These are phyloP conservation scores for Trichoderma harzianum DNA, from an alignment of 2,329 filamentous ascomycete genomes.

Conservation along the genomic window DNA sequence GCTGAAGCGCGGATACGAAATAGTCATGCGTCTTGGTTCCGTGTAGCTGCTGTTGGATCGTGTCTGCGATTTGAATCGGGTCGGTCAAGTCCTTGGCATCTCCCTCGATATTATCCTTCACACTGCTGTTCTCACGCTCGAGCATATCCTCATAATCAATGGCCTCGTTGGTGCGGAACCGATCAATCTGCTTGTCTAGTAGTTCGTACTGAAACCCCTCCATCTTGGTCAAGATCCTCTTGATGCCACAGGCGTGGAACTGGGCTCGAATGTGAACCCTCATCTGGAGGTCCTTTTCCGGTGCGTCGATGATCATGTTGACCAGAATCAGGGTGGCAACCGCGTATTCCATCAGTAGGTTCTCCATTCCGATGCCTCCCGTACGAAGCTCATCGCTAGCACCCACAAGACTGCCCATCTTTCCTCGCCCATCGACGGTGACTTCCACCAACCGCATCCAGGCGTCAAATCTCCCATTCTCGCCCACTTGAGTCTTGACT, in stretches of 20 bases:
- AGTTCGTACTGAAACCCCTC: constrained; percentile 97
- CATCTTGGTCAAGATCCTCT: constrained; percentile 93
- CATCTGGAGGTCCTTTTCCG: constrained; percentile 82
- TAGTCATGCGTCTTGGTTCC: constrained; percentile 90
- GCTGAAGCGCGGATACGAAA: constrained; percentile 91
- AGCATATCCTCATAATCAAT: constrained; percentile 98
- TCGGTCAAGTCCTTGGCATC: constrained; percentile 91
- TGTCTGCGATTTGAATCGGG: constrained; percentile 88
- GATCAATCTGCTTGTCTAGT: constrained; percentile 96
- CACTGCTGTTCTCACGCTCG: constrained; percentile 84
- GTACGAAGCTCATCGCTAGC: constrained; percentile 94
- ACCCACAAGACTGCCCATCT: constrained; percentile 97
- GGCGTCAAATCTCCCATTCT: constrained; percentile 93
- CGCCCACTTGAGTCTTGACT: constrained; percentile 81
- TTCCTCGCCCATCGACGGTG: constrained; percentile 91
- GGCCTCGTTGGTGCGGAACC: constrained; percentile 87
- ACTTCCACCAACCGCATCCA: constrained; percentile 99
- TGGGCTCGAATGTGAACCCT: constrained; percentile 93
- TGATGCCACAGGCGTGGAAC: constrained; percentile 93
- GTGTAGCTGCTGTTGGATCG: constrained; percentile 79
- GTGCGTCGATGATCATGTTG: constrained; percentile 94
- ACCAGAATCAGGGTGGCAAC: constrained; percentile 91
- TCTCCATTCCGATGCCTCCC: constrained; percentile 97
- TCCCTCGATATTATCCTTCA: constrained; percentile 81
- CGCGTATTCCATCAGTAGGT: constrained; percentile 97